These are phyloP conservation scores for Hymenoscyphus fraxineus DNA, from an alignment of 2,329 filamentous ascomycete genomes.

Conservation along the genomic window DNA sequence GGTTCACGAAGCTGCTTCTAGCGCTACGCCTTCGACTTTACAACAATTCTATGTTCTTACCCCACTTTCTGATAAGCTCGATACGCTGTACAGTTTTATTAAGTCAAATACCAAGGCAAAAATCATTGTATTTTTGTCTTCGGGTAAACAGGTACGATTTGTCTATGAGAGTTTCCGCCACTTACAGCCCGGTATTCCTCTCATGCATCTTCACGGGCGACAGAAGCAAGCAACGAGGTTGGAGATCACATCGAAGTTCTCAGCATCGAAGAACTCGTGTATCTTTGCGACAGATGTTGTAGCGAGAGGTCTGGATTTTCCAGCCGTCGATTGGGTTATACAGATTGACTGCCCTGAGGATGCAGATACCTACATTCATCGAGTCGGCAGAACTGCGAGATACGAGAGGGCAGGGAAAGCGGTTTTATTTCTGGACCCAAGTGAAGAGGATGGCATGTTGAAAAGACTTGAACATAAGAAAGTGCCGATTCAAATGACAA, in stretches of 20 bases:
- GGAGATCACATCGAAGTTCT: slow-evolving; percentile 83
- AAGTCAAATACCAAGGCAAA: slow-evolving; percentile 88
- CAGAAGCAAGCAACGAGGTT: slow-evolving; percentile 88
- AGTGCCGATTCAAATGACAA: slow-evolving; percentile 81
- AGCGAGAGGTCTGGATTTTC: slow-evolving; percentile 90
- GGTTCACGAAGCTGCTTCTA: slow-evolving; percentile 77
- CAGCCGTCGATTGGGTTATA: slow-evolving; percentile 97
- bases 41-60: slow-evolving; percentile 91
- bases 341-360: slow-evolving; percentile 97
- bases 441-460: slow-evolving; percentile 89
- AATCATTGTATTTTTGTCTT: slow-evolving; percentile 92
- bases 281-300: slow-evolving; percentile 95
- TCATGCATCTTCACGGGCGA: slow-evolving; percentile 88
- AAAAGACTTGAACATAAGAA: slow-evolving; percentile 82
- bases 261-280: slow-evolving; percentile 75
- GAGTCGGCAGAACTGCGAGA: slow-evolving; percentile 89
- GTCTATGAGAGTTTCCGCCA: slow-evolving; percentile 91
- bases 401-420: slow-evolving; percentile 85
- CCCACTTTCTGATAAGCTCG: slow-evolving; percentile 81
- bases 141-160: slow-evolving; percentile 93
- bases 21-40: slow-evolving; percentile 76
- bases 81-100: slow-evolving; percentile 90
- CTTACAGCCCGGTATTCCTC: slow-evolving; percentile 87
- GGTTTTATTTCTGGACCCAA: slow-evolving; percentile 87
- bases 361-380: slow-evolving; percentile 94